Percentiles rank a stretch among this genome's conserved stretches.
These are phyloP conservation scores for Clavispora carvajalis DNA, from an alignment of 805 yeast species.

Conservation along the genomic window DNA sequence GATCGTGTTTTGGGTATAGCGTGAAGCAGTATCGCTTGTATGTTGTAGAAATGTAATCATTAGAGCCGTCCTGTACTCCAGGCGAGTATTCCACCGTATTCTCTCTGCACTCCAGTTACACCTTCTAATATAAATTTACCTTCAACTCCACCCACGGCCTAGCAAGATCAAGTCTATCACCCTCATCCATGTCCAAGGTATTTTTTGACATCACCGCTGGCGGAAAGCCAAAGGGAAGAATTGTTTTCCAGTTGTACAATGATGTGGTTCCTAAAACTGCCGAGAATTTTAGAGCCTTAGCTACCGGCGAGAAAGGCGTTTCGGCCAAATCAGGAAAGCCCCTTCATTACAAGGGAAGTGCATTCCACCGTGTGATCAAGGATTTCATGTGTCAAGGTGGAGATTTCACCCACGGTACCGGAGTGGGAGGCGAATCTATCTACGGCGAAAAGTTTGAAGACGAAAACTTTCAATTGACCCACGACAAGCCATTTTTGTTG, in stretches of 20 bases:
- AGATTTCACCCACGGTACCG: constrained; percentile 69
- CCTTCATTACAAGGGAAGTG: constrained; percentile 71
- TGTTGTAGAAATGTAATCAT: background rate
- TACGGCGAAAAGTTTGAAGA: constrained; percentile 84
- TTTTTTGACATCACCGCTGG: constrained; percentile 78
- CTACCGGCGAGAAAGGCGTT: constrained; percentile 81
- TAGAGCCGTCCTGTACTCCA: background rate
- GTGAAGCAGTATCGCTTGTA: background rate
- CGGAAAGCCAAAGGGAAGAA: constrained; percentile 64
- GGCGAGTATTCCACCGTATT: constrained; percentile 1
- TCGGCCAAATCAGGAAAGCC: constrained; percentile 56
- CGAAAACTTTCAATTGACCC: constrained; percentile 74
- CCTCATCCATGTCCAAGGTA: constrained; percentile 47
- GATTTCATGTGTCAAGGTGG: constrained; percentile 94
- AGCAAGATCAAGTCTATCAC: too few species aligned
- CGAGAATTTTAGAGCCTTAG: constrained; percentile 81
- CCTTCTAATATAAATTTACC: too few species aligned
- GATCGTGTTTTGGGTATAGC: too few species aligned
- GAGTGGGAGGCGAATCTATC: constrained; percentile 89
- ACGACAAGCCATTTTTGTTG: constrained; percentile 78
- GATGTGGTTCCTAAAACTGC: constrained; percentile 84
- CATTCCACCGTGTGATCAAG: constrained; percentile 89
- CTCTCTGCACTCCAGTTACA: background rate
- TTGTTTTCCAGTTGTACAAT: constrained; percentile 66
- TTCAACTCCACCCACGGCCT: background rate